Conservation (phyloP, 2,329 filamentous ascomycete species). For the Alternaria solani region DNA sequence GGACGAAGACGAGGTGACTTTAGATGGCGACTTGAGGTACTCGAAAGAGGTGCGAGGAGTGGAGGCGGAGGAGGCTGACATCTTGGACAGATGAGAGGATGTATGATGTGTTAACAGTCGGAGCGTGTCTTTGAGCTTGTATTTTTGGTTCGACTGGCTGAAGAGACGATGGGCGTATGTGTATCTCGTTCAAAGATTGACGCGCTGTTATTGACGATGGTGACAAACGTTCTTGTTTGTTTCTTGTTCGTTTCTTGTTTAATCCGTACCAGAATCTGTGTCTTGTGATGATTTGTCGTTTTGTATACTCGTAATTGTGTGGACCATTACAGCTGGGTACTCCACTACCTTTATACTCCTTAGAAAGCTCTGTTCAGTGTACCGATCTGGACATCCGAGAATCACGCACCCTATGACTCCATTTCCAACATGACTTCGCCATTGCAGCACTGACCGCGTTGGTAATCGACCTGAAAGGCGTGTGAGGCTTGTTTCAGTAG, state of each 20-base stretch:
- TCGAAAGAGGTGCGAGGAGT: slow-evolving; percentile 32
- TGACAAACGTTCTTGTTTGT: background rate
- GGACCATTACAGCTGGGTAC: background rate
- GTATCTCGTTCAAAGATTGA: background rate
- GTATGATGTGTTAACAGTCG: background rate
- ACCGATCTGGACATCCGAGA: background rate
- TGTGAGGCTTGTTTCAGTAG: slow-evolving; percentile 3
- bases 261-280: background rate
- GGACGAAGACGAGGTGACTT: slow-evolving; percentile 5
- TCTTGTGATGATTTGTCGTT: background rate
- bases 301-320: background rate
- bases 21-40: slow-evolving; percentile 17
- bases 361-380: background rate
- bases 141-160: background rate
- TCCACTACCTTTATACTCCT: slow-evolving; percentile 7
- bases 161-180: background rate
- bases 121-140: too few relatives aligned
- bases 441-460: background rate
- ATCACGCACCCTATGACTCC: slow-evolving; percentile 9
- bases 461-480: slow-evolving; percentile 4
- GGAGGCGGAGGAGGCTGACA: slow-evolving; percentile 23
- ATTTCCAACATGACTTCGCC: background rate
- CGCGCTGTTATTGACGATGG: background rate
- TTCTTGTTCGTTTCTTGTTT: too few relatives aligned
- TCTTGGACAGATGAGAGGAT: background rate